A percentile compares a stretch with the other conserved stretches of the same genome.
Evolutionary conservation across 2,329 filamentous ascomycete species (phyloP).

Genomic region (Colletotrichum lupini): DNA sequence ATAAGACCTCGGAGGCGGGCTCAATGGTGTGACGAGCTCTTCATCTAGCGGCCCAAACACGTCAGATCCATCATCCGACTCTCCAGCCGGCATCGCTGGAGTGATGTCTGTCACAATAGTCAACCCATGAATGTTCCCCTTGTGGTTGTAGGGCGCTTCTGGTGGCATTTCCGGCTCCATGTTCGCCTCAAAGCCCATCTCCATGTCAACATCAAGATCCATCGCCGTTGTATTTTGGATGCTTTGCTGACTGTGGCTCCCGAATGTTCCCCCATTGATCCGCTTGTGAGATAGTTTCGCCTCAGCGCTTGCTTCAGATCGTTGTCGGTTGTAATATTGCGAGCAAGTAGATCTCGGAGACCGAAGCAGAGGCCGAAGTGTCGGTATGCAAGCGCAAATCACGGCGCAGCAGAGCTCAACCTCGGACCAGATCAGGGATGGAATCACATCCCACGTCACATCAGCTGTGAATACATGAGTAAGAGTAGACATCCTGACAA

Average conservation of each 20-base stretch:
- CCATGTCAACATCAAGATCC: neutral
- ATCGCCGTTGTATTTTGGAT: neutral
- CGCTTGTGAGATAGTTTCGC: neutral
- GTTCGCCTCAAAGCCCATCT: neutral
- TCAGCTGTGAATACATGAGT: constrained; percentile 16
- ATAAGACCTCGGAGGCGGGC: constrained; percentile 26
- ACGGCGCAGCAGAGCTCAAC: constrained; percentile 28
- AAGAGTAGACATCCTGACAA: constrained; percentile 22
- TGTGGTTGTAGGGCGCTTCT: neutral
- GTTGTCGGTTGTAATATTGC: neutral
- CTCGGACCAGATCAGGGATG: constrained; percentile 19
- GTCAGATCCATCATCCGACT: constrained; percentile 18
- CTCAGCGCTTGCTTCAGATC: neutral
- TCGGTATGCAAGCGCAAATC: constrained; percentile 29
- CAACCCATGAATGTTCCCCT: neutral
- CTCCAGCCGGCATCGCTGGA: constrained; percentile 15
- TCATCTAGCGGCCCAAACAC: constrained; percentile 7
- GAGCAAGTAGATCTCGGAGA: neutral
- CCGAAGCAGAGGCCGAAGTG: constrained; percentile 21
- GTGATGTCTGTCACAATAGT: neutral
- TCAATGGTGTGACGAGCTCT: constrained; percentile 25
- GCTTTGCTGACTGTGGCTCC: constrained; percentile 22
- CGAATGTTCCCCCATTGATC: constrained; percentile 8
- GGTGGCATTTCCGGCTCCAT: constrained; percentile 1
- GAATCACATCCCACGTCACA: constrained; percentile 19